phyloP scores from a whole-genome alignment of 257 asterid species.

The Petunia secreta region DNA sequence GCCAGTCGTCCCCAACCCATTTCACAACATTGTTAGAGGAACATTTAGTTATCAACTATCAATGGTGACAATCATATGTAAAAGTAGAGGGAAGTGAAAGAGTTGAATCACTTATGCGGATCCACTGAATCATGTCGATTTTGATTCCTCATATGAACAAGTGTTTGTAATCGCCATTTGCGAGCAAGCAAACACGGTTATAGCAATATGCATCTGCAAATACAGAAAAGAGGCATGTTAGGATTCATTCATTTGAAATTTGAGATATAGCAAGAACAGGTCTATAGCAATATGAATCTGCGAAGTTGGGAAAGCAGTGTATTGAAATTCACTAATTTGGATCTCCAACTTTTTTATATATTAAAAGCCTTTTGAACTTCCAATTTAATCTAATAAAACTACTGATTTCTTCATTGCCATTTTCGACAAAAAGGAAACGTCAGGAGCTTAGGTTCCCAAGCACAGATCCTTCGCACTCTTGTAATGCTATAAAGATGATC shows the following conservation, averaged over 20 bases:
- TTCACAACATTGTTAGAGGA: too few species aligned
- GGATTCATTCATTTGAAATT: slow-evolving; percentile 7
- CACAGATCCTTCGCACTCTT: not conserved
- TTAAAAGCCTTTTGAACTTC: not conserved
- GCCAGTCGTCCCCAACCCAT: too few species aligned
- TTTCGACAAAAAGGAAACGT: not conserved
- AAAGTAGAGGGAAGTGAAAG: not conserved
- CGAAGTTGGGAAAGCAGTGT: not conserved
- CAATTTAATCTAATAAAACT: not conserved
- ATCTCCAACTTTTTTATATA: not conserved
- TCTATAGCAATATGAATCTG: not conserved
- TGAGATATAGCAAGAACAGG: not conserved
- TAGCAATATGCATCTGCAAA: slow-evolving; percentile 62
- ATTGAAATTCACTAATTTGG: not conserved
- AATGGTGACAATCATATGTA: not conserved
- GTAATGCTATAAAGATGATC: not conserved
- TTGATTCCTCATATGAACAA: slow-evolving; percentile 52
- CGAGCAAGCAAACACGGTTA: slow-evolving; percentile 66
- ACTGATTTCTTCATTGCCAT: not conserved
- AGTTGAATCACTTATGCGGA: not conserved
- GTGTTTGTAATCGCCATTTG: slow-evolving; percentile 78
- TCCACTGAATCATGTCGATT: not conserved
- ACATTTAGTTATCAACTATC: too few species aligned
- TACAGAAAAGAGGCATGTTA: slow-evolving; percentile 5
- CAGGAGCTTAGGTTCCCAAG: not conserved